These are phyloP conservation scores for Linnemannia hyalina DNA, from an alignment of 192 early-diverging fungal species.

Conservation along the genomic window DNA sequence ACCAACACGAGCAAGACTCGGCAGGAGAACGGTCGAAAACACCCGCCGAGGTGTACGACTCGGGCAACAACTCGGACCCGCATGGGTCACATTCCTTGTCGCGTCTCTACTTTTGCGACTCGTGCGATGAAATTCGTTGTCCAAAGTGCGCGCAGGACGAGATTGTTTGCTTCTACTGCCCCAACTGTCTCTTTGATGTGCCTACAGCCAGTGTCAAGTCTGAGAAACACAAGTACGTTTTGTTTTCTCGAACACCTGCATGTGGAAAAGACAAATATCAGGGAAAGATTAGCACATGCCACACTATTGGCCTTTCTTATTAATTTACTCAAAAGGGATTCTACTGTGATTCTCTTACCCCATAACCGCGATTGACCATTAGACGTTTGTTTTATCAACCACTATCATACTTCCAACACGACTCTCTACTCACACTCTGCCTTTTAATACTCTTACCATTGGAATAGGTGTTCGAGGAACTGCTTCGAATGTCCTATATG, in stretches of 20 bases:
- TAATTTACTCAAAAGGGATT: neutral
- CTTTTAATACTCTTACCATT: constrained; percentile 2
- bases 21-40: constrained; percentile 6
- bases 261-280: neutral
- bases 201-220: constrained; percentile 95
- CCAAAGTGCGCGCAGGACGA: constrained; percentile 86
- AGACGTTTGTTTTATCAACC: no score
- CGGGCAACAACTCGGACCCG: constrained; percentile 43
- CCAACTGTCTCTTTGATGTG: constrained; percentile 97
- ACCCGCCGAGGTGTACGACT: constrained; percentile 29
- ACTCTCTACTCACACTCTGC: neutral
- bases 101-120: constrained; percentile 89
- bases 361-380: neutral
- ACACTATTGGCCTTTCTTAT: neutral
- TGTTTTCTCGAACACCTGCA: neutral
- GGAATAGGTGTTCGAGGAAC: constrained; percentile 84
- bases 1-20: neutral
- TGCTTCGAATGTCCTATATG: constrained; percentile 95
- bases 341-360: neutral
- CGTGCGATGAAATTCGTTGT: constrained; percentile 87
- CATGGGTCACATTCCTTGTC: constrained; percentile 66
- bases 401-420: neutral
- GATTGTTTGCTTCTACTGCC: constrained; percentile 92
- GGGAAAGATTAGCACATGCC: neutral
- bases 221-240: constrained; percentile 85